Base-by-base conservation (phyloP, 176 grass and related monocot genomes). In the Areca catechu region DNA sequence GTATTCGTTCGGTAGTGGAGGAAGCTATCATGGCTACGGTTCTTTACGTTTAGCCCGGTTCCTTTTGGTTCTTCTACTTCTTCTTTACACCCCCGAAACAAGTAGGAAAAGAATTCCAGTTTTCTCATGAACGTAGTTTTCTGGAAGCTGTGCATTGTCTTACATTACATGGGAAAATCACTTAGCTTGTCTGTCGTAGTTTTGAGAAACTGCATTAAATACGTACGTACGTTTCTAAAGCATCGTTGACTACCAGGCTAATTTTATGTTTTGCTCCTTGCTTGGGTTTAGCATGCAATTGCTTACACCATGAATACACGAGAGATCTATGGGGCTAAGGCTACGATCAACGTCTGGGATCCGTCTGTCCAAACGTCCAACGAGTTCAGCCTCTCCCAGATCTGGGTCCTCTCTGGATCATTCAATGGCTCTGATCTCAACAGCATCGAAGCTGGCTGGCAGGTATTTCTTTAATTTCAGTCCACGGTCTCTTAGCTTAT, bases 381-480 rank as follows among this genome's bases (percentile, higher is more conserved):
- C 53, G 91, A 88, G 71, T 96, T 96, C 77, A 96, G 91, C 74
- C 80, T 96, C 59, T 96, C 91, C 12, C 91, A 96, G 73, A 67
- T 96, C 10, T 96, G 92, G 92, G 71, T 96, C 24, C 92, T 96
- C 63, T 96, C 92, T 1, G 92, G 92, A 63, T 96, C 92, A 5
- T 96, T 96, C 67, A 81, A 96, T 56, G 92, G 92, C 71, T 86
- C 92, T n/a, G 92, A 96, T 77, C 86, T 96, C 80, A 96, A 96
- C 80, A 96, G 92, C 92, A 96, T 96, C 57, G 92, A 96, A 81
- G 92, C 92, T 29, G 92, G 92, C 37, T 96, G 92, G 92, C 92
- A 96, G 92, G 92, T 95, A 82, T 24, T 27, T 56, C 61, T 47
- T 71, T 71, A 15, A 27, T 49, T 49, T 19, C 29, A 24, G 54